Evolutionary conservation across 2,329 filamentous ascomycete genomes (phyloP), one percentile per base, ranked within the genome.

Genomic region (Cordyceps cicadae): DNA sequence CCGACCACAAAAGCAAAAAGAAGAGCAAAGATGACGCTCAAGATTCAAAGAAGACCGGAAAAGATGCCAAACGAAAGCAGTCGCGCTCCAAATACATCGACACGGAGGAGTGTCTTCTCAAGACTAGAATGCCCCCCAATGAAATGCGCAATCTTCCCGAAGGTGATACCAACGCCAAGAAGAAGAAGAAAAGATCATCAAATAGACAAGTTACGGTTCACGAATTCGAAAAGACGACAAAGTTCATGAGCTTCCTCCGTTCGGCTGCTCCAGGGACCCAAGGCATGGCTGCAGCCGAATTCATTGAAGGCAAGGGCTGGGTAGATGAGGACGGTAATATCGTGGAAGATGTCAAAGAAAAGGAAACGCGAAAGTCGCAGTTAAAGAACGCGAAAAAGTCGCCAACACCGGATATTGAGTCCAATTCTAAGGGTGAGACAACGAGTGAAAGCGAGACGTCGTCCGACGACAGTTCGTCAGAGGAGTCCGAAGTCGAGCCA

Each of bases 271-370:
- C 69, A 12, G 67, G 70, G 43, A 63, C 61, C 15, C 58, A 63
- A 15, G 78, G 70, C 48, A 74, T 76, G 5, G 71, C 75, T 1
- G 74, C 74, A 1, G 74, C 74, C 2, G 85, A 87, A 60, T 97
- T 87, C 70, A 82, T 94, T 46, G 88, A 96, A 59, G 92, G 88
- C 24, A 87, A 89, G 68, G 93, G 93, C 1, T 97, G 94, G 93
- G 82, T 96, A 0, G 88, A 96, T 67, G 83, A 86, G 63, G 78
- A 87, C 17, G 92, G 92, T 6, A 84, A 87, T 60, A 76, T 97
- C 1, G 83, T 96, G 2, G 89, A 95, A 71, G 74, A 73, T 9
- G 77, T 77, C 41, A 60, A 60, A 19, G 53, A 57, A 32, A 79
- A 75, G 64, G 70, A 68, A 37, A 79, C 73, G 57, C 74, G 67